phyloP scores from a whole-genome alignment of 768 basidiomycete genomes.

The Lentinus tigrinus region DNA sequence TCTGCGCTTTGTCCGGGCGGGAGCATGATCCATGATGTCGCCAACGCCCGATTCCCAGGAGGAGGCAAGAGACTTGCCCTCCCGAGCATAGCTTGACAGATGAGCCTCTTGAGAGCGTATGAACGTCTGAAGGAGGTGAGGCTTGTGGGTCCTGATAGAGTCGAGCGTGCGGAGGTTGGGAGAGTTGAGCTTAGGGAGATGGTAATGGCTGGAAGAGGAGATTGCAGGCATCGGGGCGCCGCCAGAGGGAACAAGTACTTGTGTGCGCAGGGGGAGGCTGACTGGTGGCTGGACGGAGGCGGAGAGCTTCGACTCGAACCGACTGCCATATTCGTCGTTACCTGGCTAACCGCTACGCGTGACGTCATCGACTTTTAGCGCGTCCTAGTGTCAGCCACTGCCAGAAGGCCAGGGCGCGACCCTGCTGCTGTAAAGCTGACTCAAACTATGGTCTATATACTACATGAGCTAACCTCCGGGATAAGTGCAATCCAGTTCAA shows the following conservation, averaged over 20 bases:
- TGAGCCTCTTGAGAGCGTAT: constrained; percentile 48
- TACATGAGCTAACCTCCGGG: no score
- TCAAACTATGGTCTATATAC: no score
- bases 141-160: constrained; percentile 36
- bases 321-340: neutral
- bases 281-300: neutral
- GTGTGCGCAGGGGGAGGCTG: neutral
- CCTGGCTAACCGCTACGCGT: neutral
- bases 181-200: neutral
- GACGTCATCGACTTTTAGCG: neutral
- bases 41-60: constrained; percentile 19
- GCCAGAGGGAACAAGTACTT: neutral
- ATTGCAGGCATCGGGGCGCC: neutral
- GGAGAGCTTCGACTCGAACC: neutral
- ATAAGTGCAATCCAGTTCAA: neutral
- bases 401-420: no score
- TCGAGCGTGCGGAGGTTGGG: constrained; percentile 10
- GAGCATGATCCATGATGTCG: neutral
- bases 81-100: constrained; percentile 41
- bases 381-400: neutral
- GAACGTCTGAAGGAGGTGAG: constrained; percentile 44
- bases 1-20: neutral
- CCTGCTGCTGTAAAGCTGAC: no score
- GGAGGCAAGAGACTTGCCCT: constrained; percentile 30
- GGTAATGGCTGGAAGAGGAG: neutral